A percentile compares a stretch with the other conserved stretches of the same genome.
Conservation (phyloP, 2,329 filamentous ascomycete species). For the Colletotrichum sp. region DNA sequence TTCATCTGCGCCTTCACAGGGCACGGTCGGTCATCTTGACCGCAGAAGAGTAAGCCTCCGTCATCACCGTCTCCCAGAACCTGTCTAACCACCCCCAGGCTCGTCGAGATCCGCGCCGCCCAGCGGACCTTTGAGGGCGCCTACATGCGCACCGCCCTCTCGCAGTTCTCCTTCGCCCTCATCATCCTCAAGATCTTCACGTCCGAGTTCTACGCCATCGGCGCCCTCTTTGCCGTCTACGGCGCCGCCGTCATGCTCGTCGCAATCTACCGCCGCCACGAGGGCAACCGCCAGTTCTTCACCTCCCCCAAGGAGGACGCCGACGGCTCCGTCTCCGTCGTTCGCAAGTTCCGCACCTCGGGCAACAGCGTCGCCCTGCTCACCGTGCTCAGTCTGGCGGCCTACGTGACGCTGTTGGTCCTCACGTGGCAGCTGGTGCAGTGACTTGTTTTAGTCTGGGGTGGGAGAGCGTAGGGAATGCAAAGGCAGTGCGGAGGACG, state of each 20-base stretch:
- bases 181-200: constrained; percentile 98
- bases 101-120: constrained; percentile 92
- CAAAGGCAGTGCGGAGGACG: background rate
- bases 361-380: constrained; percentile 67
- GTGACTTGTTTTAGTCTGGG: constrained; percentile 14
- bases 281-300: constrained; percentile 96
- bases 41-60: constrained; percentile 64
- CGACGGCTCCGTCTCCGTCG: constrained; percentile 39
- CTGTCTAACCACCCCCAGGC: constrained; percentile 43
- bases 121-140: constrained; percentile 97
- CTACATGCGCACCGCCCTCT: constrained; percentile 92
- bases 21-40: constrained; percentile 85
- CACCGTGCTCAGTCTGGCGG: constrained; percentile 59
- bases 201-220: constrained; percentile 93
- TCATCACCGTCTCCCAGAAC: background rate
- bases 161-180: constrained; percentile 93
- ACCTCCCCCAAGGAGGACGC: constrained; percentile 44
- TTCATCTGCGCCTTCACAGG: constrained; percentile 81
- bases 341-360: constrained; percentile 66
- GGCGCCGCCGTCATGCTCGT: constrained; percentile 84
- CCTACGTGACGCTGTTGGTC: constrained; percentile 62
- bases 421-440: constrained; percentile 53
- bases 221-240: constrained; percentile 94
- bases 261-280: constrained; percentile 83
- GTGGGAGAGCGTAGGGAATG: background rate